These are phyloP conservation scores for Nitzschia putrida DNA, from an alignment of 108 stramenopile species.

Conservation along the genomic window DNA sequence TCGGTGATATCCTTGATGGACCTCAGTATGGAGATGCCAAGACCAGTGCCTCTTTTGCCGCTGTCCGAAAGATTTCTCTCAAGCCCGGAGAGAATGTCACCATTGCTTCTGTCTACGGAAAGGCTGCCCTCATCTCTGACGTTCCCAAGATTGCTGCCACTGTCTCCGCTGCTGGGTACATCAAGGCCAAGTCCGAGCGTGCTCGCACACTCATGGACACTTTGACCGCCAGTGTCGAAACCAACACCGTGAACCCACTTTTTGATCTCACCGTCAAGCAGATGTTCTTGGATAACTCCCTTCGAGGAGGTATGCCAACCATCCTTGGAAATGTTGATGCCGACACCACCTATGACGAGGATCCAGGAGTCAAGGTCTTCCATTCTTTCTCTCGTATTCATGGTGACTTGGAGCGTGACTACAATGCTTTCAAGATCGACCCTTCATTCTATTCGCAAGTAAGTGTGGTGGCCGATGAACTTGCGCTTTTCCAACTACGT, in stretches of 20 bases:
- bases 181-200: slow-evolving; percentile 64
- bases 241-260: slow-evolving; percentile 81
- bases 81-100: slow-evolving; percentile 77
- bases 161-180: slow-evolving; percentile 67
- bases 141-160: slow-evolving; percentile 68
- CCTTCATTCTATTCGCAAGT: slow-evolving; percentile 86
- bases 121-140: slow-evolving; percentile 67
- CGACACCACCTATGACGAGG: slow-evolving; percentile 74
- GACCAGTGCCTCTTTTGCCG: slow-evolving; percentile 93
- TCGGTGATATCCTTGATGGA: slow-evolving; percentile 68
- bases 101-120: slow-evolving; percentile 85
- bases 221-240: slow-evolving; percentile 85
- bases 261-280: slow-evolving; percentile 92
- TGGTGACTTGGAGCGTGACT: slow-evolving; percentile 97
- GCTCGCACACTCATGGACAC: slow-evolving; percentile 79
- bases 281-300: slow-evolving; percentile 93
- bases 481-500: not conserved
- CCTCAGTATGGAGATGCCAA: slow-evolving; percentile 89
- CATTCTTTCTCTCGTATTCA: slow-evolving; percentile 94
- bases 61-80: slow-evolving; percentile 62
- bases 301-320: slow-evolving; percentile 93
- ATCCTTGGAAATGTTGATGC: slow-evolving; percentile 84
- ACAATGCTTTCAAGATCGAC: slow-evolving; percentile 94
- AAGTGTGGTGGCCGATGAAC: not conserved
- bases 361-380: slow-evolving; percentile 82